Evolutionary conservation across 2,329 filamentous ascomycete genomes (phyloP).

Genomic region (Curvularia hawaiiensis): DNA sequence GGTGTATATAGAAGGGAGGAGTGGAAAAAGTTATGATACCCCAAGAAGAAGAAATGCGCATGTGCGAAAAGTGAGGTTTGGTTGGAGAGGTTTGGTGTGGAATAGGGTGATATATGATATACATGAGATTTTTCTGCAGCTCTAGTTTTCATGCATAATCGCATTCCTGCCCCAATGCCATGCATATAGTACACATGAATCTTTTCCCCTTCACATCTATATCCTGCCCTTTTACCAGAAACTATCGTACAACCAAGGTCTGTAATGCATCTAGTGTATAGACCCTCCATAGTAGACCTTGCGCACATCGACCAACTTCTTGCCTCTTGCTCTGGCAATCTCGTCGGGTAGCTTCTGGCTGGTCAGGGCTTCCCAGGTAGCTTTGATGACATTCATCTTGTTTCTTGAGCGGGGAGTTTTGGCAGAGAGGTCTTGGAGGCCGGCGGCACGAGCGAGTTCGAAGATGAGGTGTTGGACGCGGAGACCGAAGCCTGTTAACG

Average conservation of each 20-base stretch:
- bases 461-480: conserved; percentile 91
- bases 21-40: conserved; percentile 7
- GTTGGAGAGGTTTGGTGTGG: not conserved
- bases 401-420: conserved; percentile 85
- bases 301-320: conserved; percentile 93
- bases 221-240: not conserved
- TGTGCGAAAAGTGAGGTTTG: not conserved
- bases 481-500: conserved; percentile 81
- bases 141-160: not conserved
- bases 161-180: not conserved
- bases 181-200: conserved; percentile 20
- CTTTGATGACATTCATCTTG: conserved; percentile 98
- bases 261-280: conserved; percentile 29
- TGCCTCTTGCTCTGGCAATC: conserved; percentile 85
- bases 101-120: conserved; percentile 7
- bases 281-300: conserved; percentile 94
- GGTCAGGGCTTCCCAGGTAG: conserved; percentile 79
- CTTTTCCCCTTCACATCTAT: not conserved
- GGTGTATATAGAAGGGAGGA: not conserved
- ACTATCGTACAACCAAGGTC: conserved; percentile 20
- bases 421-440: conserved; percentile 85
- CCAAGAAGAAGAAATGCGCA: not conserved
- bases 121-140: conserved; percentile 8
- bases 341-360: conserved; percentile 87
- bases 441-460: conserved; percentile 87